Base-by-base conservation (phyloP, 805 yeast genomes). In the Ascoidea asiatica region DNA sequence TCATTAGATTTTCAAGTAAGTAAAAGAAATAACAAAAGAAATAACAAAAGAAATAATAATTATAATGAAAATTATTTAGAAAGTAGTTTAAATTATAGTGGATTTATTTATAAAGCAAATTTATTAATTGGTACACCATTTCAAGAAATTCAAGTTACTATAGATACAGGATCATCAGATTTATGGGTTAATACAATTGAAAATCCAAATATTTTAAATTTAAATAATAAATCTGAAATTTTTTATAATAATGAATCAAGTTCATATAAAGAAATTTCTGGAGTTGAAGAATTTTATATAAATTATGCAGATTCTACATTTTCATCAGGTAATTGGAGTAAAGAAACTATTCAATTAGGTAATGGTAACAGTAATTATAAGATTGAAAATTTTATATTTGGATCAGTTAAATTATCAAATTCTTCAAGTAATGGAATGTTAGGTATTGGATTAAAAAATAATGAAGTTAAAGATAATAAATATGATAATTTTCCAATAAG, bases 131-230 rank as follows among this genome's bases (percentile, higher is more conserved):
- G 78, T 15, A 60, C 64, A 2, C 73, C 74, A 4, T 53, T 60
- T 5, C 73, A 70, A 49, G 54, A 58, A 23, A 47, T 71, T 15
- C 60, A 62, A 15, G 68, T 70, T 4, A 57, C 66, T 23, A 52
- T 72, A 39, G 77, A 72, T 51, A 69, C 76, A 3, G 77, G 76
- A 3, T 69, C 75, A 6, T 66, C 75, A 0, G 73, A 69, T 46
- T 52, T 71, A 36, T 71, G 76, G 76, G 64, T 70, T 4, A n/a
- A n/a, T n/a, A n/a, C n/a, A n/a, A n/a, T n/a, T n/a, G n/a, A n/a
- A n/a, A n/a, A n/a, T n/a, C n/a, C n/a, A n/a, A n/a, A n/a, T n/a
- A n/a, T n/a, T n/a, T n/a, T n/a, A n/a, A n/a, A n/a, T n/a, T n/a
- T n/a, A n/a, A n/a, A n/a, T n/a, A n/a, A n/a, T n/a, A n/a, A n/a